Conservation (phyloP, 2,329 filamentous ascomycete genomes). For the Aspergillus phoenicis region DNA sequence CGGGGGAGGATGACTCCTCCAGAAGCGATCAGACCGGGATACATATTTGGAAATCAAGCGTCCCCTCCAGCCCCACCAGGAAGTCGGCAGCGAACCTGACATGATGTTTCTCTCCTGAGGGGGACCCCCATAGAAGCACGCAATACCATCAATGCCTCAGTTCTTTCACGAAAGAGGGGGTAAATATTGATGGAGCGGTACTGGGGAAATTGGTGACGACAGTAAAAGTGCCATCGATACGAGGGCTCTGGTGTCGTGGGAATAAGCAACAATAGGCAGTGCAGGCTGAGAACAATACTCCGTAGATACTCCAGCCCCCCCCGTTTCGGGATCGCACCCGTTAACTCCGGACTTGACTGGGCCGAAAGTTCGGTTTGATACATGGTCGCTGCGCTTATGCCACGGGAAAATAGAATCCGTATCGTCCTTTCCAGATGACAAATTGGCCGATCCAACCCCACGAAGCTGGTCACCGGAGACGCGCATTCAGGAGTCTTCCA, state of each 20-base stretch:
- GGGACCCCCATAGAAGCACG: neutral
- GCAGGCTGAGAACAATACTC: conserved; percentile 4
- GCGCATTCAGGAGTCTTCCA: conserved; percentile 14
- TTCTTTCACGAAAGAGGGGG: neutral
- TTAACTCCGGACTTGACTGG: conserved; percentile 27
- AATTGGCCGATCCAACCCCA: conserved; percentile 40
- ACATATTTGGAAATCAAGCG: conserved; percentile 38
- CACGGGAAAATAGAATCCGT: conserved; percentile 43
- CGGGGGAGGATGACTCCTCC: conserved; percentile 10
- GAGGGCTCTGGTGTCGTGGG: neutral
- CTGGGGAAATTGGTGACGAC: neutral
- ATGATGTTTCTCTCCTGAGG: conserved; percentile 13
- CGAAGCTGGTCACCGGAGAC: conserved; percentile 34
- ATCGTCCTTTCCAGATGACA: conserved; percentile 33
- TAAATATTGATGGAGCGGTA: neutral
- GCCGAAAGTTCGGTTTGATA: conserved; percentile 22
- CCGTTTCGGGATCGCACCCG: conserved; percentile 9
- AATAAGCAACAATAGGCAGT: neutral
- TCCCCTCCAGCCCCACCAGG: conserved; percentile 30
- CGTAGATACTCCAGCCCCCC: conserved; percentile 7
- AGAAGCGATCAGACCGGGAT: conserved; percentile 32
- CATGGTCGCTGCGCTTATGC: conserved; percentile 16
- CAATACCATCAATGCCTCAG: neutral
- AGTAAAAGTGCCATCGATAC: neutral
- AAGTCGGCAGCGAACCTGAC: conserved; percentile 28